Base-by-base conservation (phyloP, 1,284 basidiomycete genomes). In the Crucibulum parvulum region DNA sequence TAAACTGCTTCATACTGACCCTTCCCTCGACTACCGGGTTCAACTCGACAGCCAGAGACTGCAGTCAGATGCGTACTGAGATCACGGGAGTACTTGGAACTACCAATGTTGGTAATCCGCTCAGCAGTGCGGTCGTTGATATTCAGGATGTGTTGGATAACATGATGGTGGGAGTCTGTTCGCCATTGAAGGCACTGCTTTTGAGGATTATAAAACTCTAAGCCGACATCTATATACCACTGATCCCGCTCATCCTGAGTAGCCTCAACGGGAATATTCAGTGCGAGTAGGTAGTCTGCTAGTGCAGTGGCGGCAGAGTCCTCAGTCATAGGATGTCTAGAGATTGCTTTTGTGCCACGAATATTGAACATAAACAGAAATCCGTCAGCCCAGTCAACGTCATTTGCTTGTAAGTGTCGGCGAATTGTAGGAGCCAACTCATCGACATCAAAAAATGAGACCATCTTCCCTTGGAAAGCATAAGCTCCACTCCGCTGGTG, bases 1-100 rank as follows among this genome's bases (percentile, higher is more conserved):
- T 73, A 75, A 0, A n/a, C 11, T 0, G 54, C 64, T 1, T 67
- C 34, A 15, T 51, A 64, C 0, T 8, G 35, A 1, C 69, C 68
- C 50, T 51, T 36, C 1, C 61, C 61, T 9, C 50, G 56, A 31
- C 15, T 9, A 1, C 71, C 71, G 4, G 69, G 69, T 6, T 24
- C 37, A 11, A 74, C 64, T 3, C 72, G 61, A 60, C 66, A 73
- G 13, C 72, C 74, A 18, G 69, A 67, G 41, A 72, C 53, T 2
- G 57, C 61, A 1, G 66, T 61, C 13, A 72, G 65, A 39, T 75
- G 74, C 7, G 64, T 65, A 0, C 54, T 51, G 13, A 67, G 39
- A 47, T 75, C 73, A 1, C 66, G 60, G 0, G 55, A 46, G 45
- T 74, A 74, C 4, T 69, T 54, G 0, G 51, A 61, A 48, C 66